Evolutionary conservation across 2,329 filamentous ascomycete genomes (phyloP), one percentile per base, ranked within the genome.

Genomic region (Alternaria viburni): DNA sequence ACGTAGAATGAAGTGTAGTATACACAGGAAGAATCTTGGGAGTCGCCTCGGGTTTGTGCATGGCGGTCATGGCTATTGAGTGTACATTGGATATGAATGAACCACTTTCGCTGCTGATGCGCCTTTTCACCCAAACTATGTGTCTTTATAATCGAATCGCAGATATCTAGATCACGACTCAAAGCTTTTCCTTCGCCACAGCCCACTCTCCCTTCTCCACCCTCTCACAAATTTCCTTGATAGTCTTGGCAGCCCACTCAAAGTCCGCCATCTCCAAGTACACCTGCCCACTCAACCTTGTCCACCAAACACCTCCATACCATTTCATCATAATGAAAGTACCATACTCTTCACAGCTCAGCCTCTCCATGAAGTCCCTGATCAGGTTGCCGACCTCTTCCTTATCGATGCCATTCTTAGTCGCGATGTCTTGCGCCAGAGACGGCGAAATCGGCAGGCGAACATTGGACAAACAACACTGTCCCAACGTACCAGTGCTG

Each of bases 201-300:
- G 58, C 52, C 73, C 74, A 79, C 62, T 85, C 84, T 6, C 82
- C 83, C 50, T 78, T 80, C 46, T 80, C 81, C 30, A 86, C 85
- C 68, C 84, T 80, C 45, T 82, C 82, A 71, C 86, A 89, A 6
- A 91, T 69, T 32, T 83, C 81, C 74, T 87, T 86, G 72, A 96
- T 77, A 9, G 86, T 81, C 54, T 83, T 75, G 0, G 85, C 92
- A 5, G 86, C 85, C 86, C 87, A 92, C 75, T 90, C 87, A 74
- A 96, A 97, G 78, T 97, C 93, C 12, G 84, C 84, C 67, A 90
- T 77, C 25, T 93, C 92, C n/a, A 97, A 80, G 76, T 96, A 98
- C 0, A 96, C 86, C 83, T 97, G 93, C 13, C 88, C 92, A 75
- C 91, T 93, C 51, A 97, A 74, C 52, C 95, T 83, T 0, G 86